Evolutionary conservation across 345 rosid genomes (phyloP), one percentile per base, ranked within the genome.

Genomic region (Melaleuca quinquenervia): DNA sequence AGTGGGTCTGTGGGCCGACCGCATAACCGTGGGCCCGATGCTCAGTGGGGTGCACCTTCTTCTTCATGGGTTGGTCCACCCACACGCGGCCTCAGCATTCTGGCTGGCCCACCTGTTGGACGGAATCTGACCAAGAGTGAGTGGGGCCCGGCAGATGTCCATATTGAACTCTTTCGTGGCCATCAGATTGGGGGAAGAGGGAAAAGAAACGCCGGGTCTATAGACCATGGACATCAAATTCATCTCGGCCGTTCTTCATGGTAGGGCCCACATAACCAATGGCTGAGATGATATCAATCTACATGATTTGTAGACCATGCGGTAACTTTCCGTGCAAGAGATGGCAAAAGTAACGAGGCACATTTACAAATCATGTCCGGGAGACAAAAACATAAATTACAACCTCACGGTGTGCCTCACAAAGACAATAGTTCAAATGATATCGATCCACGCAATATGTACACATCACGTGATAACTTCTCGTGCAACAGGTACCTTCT

Each of bases 371-470:
- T 32, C 1, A 32, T 4, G 78, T 1, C 32, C 45, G 78, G 78
- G 48, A 9, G 21, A 70, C 48, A 6, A 32, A 0, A 32, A 12
- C 0, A 32, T 32, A n/a, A 8, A 32, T 8, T 6, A 1, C 0
- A 0, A 6, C 0, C 24, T 8, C 45, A 0, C 16, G 6, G 4
- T n/a, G 9, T 5, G 8, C 7, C 64, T 1, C 2, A 1, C 36
- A n/a, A 58, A 58, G n/a, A n/a, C 36, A 6, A n/a, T 13, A 2
- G 15, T 58, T n/a, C 70, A 58, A 58, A 58, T 58, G 4, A 58
- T 12, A 13, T 58, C 8, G 0, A 58, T 58, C 8, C 36, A n/a
- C 8, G 0, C 0, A 0, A n/a, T 13, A 15, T n/a, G 0, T 13
- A 12, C 36, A 12, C 36, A 13, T 13, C 5, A 3, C n/a, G 70